Evolutionary conservation across 2,329 filamentous ascomycete genomes (phyloP).

Genomic region (Cucurbitaria berberidis): DNA sequence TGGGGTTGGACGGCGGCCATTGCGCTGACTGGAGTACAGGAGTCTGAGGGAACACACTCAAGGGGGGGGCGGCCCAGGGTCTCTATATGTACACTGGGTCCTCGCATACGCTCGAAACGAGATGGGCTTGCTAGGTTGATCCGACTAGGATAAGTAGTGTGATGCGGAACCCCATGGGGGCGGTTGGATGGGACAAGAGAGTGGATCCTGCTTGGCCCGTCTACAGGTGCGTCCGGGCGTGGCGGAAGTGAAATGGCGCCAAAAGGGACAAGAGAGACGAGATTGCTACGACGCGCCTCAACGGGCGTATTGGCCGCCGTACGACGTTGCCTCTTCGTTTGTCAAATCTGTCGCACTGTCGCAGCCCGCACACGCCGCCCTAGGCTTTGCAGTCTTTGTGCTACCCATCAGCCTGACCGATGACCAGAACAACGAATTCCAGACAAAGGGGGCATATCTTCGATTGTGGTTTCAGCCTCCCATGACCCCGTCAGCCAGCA

Average conservation of each 20-base stretch:
- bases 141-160: slow-evolving; percentile 27
- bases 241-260: slow-evolving; percentile 21
- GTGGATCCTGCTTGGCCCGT: slow-evolving; percentile 38
- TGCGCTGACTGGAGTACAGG: slow-evolving; percentile 22
- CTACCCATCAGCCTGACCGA: slow-evolving; percentile 4
- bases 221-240: slow-evolving; percentile 33
- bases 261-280: slow-evolving; percentile 13
- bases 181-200: slow-evolving; percentile 40
- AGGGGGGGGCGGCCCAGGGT: slow-evolving; percentile 25
- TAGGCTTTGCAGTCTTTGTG: neutral
- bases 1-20: slow-evolving; percentile 45
- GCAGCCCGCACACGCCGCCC: neutral
- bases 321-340: slow-evolving; percentile 28
- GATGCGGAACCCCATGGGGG: slow-evolving; percentile 43
- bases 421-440: slow-evolving; percentile 3
- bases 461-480: slow-evolving; percentile 28
- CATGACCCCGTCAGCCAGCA: too few relatives aligned
- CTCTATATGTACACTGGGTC: slow-evolving; percentile 41
- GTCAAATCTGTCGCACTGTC: slow-evolving; percentile 19
- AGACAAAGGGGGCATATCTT: slow-evolving; percentile 4
- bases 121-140: slow-evolving; percentile 12
- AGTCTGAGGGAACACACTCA: slow-evolving; percentile 22
- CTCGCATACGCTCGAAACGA: slow-evolving; percentile 17
- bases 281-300: slow-evolving; percentile 6
- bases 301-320: slow-evolving; percentile 27